phyloP scores from a whole-genome alignment of 169 alveolate species.

The Perkinsus olseni region DNA sequence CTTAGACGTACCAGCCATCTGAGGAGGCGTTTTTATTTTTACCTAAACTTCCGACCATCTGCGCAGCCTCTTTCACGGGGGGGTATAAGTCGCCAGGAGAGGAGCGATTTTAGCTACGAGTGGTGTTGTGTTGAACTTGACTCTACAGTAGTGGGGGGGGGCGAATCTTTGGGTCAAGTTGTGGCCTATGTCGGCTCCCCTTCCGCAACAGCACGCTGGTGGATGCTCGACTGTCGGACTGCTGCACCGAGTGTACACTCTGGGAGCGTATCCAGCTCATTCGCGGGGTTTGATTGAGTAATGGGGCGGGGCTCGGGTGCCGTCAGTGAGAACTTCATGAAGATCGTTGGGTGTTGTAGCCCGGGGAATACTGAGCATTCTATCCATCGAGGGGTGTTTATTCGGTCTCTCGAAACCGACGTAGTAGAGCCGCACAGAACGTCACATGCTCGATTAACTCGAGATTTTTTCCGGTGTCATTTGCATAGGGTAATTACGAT shows the following conservation, averaged over 20 bases:
- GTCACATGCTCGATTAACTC: too few relatives aligned
- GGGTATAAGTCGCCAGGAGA: background rate
- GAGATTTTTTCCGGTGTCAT: too few relatives aligned
- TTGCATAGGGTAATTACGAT: too few relatives aligned
- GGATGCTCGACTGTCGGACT: background rate
- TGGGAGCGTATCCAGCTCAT: background rate
- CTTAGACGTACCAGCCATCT: background rate
- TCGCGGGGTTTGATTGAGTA: background rate
- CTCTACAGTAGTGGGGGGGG: background rate
- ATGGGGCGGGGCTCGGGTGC: background rate
- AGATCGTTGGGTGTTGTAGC: too few relatives aligned
- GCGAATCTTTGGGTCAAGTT: background rate
- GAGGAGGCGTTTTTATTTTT: background rate
- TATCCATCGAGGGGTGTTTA: too few relatives aligned
- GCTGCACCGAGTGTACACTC: background rate
- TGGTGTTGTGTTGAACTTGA: background rate
- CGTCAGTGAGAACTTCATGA: background rate
- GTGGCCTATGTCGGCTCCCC: background rate
- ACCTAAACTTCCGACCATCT: background rate
- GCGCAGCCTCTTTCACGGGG: background rate
- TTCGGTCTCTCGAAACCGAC: too few relatives aligned
- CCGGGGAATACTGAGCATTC: too few relatives aligned
- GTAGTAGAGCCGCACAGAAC: too few relatives aligned
- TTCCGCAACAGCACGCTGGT: background rate
- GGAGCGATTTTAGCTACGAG: background rate